These are phyloP conservation scores for Aquilaria sinensis DNA, from an alignment of 345 rosid genomes.

Conservation along the genomic window DNA sequence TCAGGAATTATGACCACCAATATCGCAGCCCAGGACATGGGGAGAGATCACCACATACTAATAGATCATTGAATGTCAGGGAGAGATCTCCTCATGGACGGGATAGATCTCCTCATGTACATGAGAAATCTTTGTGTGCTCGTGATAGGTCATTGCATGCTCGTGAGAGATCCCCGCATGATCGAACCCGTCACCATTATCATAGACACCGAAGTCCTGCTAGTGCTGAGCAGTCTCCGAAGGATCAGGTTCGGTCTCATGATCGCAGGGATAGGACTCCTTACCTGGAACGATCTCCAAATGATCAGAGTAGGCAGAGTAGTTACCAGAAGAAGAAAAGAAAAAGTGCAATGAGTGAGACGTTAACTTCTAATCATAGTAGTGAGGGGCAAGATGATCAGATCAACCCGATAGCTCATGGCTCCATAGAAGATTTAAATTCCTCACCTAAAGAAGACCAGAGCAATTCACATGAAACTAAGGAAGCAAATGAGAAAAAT, in stretches of 20 bases:
- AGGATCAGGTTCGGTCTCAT: constrained; percentile 40
- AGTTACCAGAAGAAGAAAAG: constrained; percentile 44
- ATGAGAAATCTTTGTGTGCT: constrained; percentile 27
- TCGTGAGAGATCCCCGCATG: constrained; percentile 72
- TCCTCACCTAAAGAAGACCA: constrained; percentile 47
- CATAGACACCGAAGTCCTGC: constrained; percentile 76
- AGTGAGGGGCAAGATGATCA: constrained; percentile 53
- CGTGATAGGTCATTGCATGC: constrained; percentile 41
- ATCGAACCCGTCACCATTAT: constrained; percentile 56
- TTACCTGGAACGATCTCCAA: constrained; percentile 52
- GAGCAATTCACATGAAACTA: constrained; percentile 23
- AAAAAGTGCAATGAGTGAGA: constrained; percentile 55
- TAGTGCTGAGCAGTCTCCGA: constrained; percentile 57
- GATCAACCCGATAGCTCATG: constrained; percentile 39
- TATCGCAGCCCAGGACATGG: constrained; percentile 61
- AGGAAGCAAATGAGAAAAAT: constrained; percentile 40
- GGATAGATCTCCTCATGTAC: constrained; percentile 26
- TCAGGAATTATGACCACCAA: constrained; percentile 55
- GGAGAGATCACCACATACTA: constrained; percentile 49
- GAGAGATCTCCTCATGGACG: constrained; percentile 69
- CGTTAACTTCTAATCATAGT: constrained; percentile 43
- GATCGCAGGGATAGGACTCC: constrained; percentile 68
- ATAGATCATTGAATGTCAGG: constrained; percentile 29
- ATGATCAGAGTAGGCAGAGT: constrained; percentile 44
- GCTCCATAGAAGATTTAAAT: constrained; percentile 30